phyloP scores from a whole-genome alignment of 208 protist genomes.

The Wallacemonas sp. region DNA sequence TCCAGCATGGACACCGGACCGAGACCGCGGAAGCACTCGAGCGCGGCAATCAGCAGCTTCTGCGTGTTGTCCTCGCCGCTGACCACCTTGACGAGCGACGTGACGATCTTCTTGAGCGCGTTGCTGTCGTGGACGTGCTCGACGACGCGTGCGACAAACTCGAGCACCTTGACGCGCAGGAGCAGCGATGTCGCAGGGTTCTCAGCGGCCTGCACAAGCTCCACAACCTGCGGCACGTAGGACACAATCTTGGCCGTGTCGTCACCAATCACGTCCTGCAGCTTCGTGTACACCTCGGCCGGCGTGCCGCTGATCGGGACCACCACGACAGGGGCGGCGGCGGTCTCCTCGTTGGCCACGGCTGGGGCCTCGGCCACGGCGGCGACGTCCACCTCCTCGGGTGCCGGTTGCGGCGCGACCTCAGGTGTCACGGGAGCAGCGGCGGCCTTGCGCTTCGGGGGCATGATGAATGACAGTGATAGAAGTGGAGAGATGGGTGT shows the following conservation, averaged over 20 bases:
- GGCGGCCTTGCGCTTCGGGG: constrained; percentile 59
- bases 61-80: constrained; percentile 72
- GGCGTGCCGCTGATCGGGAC: constrained; percentile 28
- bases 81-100: constrained; percentile 81
- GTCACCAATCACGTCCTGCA: constrained; percentile 53
- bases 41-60: constrained; percentile 72
- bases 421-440: constrained; percentile 16
- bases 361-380: constrained; percentile 11
- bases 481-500: no score
- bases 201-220: constrained; percentile 67
- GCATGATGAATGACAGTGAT: constrained; percentile 38
- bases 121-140: constrained; percentile 64
- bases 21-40: constrained; percentile 75
- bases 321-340: constrained; percentile 18
- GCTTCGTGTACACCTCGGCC: constrained; percentile 67
- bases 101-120: constrained; percentile 73
- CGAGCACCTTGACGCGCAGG: constrained; percentile 70
- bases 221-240: constrained; percentile 48
- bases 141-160: constrained; percentile 68
- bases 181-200: constrained; percentile 60
- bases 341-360: constrained; percentile 15
- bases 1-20: constrained; percentile 78
- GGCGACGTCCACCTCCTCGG: constrained; percentile 14
- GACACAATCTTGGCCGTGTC: constrained; percentile 58
- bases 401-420: constrained; percentile 16